Evolutionary conservation across 768 basidiomycete genomes (phyloP).

Genomic region (Rhodocollybia butyracea): DNA sequence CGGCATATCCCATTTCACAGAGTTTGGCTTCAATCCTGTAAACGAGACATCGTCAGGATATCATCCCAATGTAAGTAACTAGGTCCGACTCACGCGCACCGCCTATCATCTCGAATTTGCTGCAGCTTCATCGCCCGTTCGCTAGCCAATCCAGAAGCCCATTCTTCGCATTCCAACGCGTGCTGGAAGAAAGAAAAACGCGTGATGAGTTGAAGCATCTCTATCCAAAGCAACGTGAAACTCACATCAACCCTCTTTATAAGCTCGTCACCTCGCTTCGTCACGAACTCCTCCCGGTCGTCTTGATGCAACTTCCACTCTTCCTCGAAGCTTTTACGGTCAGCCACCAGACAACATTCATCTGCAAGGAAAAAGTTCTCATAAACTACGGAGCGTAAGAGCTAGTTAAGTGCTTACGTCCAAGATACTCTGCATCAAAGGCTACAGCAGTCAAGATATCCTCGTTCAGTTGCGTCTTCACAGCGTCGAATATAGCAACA

Average conservation of each 20-base stretch:
- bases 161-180: background rate
- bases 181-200: no score
- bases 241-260: background rate
- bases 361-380: background rate
- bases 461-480: background rate
- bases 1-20: background rate
- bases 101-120: background rate
- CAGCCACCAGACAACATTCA: background rate
- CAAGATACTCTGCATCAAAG: background rate
- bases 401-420: background rate
- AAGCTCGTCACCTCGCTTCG: background rate
- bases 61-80: no score
- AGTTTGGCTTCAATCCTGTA: background rate
- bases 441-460: background rate
- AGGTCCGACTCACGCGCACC: background rate
- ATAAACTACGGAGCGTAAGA: no score
- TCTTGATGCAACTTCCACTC: background rate
- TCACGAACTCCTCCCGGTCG: background rate
- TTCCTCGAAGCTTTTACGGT: background rate
- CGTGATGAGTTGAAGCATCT: no score
- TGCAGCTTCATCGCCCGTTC: background rate
- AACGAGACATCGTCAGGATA: background rate
- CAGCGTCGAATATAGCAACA: background rate
- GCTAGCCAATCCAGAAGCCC: background rate
- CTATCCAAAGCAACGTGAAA: no score